Evolutionary conservation across 495 filamentous ascomycete genomes (phyloP), one percentile per base, ranked within the genome.

Genomic region (Lasiosphaeria miniovina): DNA sequence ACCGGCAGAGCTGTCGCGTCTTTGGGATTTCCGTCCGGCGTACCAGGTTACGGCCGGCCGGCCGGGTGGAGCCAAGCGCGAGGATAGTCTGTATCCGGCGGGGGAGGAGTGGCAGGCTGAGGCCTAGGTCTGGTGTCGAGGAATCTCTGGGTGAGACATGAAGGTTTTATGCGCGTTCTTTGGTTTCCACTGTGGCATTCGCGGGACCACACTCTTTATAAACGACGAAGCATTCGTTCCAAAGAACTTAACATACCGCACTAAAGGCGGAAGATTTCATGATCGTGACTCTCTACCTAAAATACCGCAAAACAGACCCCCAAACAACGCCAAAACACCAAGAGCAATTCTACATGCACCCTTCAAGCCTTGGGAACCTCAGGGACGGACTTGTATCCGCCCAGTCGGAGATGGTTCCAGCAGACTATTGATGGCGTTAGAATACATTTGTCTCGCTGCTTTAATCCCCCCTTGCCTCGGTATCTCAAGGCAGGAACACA

Each of bases 401-500:
- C 71, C 17, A 86, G 70, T 15, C 71, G 68, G 65, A 86, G 72
- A 61, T 84, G 81, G 50, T 82, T 81, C 76, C 80, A 82, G 61
- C 82, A 84, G 57, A 83, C 82, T 84, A 56, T 6, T 40, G 31
- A 6, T 3, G 24, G 61, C 1, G 59, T 72, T 53, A 72, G 62
- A 50, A 52, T 14, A 41, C 7, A 41, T 41, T 14, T 8, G 38
- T 9, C 7, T 9, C 38, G 14, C 38, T 14, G 14, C 24, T 14
- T 38, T 14, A 12, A 2, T 36, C 38, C 14, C 9, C 36, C n/a
- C 11, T 50, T 33, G 3, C 8, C 31, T 48, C 17, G 17, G 14
- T 49, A 15, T 17, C 8, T 15, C n/a, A 24, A 34, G 36, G 45
- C 12, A 60, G 17, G 49, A 15, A 24, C 3, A 54, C 24, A 24